phyloP scores from a whole-genome alignment of 352 stramenopile genomes.

The Paralagenidium karlingii region DNA sequence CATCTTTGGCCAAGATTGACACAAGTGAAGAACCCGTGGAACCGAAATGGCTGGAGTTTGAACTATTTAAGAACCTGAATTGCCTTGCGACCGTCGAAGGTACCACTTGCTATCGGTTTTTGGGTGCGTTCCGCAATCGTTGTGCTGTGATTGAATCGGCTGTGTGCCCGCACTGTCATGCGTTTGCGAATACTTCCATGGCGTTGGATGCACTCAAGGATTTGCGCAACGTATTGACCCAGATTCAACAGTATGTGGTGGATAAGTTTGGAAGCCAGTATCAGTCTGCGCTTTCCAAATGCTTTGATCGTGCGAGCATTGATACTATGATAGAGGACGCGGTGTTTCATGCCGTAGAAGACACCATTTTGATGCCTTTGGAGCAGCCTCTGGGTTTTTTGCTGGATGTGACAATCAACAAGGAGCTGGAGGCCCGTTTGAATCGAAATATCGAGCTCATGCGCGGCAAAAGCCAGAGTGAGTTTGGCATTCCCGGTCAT shows the following conservation, averaged over 20 bases:
- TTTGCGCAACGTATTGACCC: constrained; percentile 49
- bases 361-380: constrained; percentile 63
- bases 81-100: constrained; percentile 46
- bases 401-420: constrained; percentile 46
- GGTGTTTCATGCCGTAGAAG: constrained; percentile 57
- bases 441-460: constrained; percentile 51
- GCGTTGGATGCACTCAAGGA: constrained; percentile 46
- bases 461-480: constrained; percentile 39
- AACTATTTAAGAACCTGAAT: constrained; percentile 63
- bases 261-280: constrained; percentile 55
- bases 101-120: constrained; percentile 64
- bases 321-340: constrained; percentile 58
- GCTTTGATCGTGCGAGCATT: too few relatives aligned
- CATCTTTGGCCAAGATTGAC: constrained; percentile 63
- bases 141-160: constrained; percentile 50
- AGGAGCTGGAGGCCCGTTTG: constrained; percentile 31
- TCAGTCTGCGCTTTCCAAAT: constrained; percentile 8
- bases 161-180: constrained; percentile 33
- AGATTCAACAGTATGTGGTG: constrained; percentile 64
- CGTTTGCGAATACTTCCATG: constrained; percentile 32
- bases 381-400: constrained; percentile 66
- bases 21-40: constrained; percentile 43
- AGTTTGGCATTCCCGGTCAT: constrained; percentile 67
- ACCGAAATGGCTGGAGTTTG: constrained; percentile 66
- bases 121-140: constrained; percentile 61